Conservation (phyloP, 2,329 filamentous ascomycete species). For the Fusarium kyushuense region DNA sequence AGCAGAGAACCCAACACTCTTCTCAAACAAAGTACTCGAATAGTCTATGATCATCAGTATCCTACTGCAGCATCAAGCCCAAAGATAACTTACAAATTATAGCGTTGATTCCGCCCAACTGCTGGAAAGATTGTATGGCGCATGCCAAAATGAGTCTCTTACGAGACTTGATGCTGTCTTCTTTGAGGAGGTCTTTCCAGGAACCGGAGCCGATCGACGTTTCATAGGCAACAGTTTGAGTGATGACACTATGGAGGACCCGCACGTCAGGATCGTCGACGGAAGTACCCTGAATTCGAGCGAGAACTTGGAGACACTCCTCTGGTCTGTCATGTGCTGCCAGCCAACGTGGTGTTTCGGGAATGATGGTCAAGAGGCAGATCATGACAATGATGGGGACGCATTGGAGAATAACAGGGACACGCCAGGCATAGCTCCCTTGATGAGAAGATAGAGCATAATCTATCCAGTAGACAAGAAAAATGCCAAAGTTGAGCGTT, state of each 20-base stretch:
- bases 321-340: conserved; percentile 54
- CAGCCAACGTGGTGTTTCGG: conserved; percentile 60
- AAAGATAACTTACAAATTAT: conserved; percentile 54
- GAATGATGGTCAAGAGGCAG: conserved; percentile 54
- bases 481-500: conserved; percentile 61
- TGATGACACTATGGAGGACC: conserved; percentile 49
- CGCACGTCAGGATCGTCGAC: conserved; percentile 41
- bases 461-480: conserved; percentile 61
- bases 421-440: conserved; percentile 54
- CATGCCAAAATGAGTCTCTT: conserved; percentile 49
- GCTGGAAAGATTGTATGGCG: conserved; percentile 50
- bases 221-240: conserved; percentile 51
- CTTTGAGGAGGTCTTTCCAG: conserved; percentile 50
- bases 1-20: conserved; percentile 56
- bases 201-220: conserved; percentile 48
- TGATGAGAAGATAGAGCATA: conserved; percentile 54
- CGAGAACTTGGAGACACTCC: conserved; percentile 54
- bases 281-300: conserved; percentile 51
- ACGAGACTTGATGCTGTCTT: conserved; percentile 51
- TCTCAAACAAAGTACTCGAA: conserved; percentile 60
- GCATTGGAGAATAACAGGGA: conserved; percentile 58
- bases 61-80: accelerated
- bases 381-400: conserved; percentile 57
- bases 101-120: conserved; percentile 63
- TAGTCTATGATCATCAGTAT: conserved; percentile 51